phyloP scores from a whole-genome alignment of 2,329 filamentous ascomycete species.

The Sporothrix brunneoviolacea region DNA sequence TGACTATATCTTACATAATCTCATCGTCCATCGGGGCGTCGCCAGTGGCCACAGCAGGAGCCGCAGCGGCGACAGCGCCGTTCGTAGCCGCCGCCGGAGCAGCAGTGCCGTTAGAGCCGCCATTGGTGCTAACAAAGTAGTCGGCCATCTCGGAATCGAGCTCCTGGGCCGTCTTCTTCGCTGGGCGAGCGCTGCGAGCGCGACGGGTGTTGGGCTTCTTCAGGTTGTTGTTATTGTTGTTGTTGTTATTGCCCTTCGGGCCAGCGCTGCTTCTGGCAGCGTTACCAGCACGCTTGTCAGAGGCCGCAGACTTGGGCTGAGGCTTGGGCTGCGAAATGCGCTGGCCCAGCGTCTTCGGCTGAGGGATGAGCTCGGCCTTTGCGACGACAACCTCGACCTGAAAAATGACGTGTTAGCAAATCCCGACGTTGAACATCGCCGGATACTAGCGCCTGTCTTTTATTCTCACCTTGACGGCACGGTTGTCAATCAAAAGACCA shows the following conservation, averaged over 20 bases:
- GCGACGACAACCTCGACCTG: constrained; percentile 89
- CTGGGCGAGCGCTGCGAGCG: constrained; percentile 55
- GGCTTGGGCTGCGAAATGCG: constrained; percentile 66
- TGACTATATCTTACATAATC: constrained; percentile 37
- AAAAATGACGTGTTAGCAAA: neutral
- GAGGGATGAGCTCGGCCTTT: constrained; percentile 59
- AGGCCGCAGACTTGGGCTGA: constrained; percentile 76
- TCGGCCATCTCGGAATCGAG: constrained; percentile 97
- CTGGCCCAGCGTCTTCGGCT: constrained; percentile 68
- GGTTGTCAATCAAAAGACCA: constrained; percentile 81
- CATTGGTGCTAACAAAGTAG: constrained; percentile 64
- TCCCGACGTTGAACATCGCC: neutral
- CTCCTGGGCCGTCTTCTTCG: constrained; percentile 89
- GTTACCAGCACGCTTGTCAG: constrained; percentile 57
- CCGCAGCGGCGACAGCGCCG: constrained; percentile 36
- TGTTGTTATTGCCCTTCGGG: constrained; percentile 30
- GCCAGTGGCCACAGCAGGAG: constrained; percentile 37
- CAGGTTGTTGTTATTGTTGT: constrained; percentile 25
- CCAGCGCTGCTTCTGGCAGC: constrained; percentile 37
- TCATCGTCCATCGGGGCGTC: constrained; percentile 63
- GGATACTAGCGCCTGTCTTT: too few species aligned
- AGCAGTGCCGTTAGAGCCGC: constrained; percentile 31
- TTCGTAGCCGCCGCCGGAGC: constrained; percentile 31
- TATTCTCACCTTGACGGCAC: constrained; percentile 72
- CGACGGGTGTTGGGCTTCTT: constrained; percentile 43